Evolutionary conservation across 768 basidiomycete species (phyloP).

Genomic region (Pleurotus platypus): DNA sequence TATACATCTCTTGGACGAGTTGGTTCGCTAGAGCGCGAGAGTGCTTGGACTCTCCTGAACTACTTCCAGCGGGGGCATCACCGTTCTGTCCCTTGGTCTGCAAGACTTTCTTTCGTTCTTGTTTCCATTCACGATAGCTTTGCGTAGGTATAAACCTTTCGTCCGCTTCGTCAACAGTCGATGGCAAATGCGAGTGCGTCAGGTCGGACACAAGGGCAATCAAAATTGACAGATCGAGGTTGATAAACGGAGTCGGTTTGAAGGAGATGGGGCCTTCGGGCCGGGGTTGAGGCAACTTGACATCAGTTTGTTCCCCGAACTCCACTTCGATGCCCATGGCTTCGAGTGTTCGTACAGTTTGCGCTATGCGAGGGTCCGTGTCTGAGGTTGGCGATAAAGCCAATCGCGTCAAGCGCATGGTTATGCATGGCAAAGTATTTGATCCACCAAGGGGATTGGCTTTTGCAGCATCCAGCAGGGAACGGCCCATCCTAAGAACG

Average conservation of each 20-base stretch:
- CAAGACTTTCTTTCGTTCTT: slow-evolving; percentile 10
- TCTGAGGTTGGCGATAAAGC: slow-evolving; percentile 34
- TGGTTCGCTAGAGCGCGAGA: slow-evolving; percentile 71
- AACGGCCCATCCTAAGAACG: slow-evolving; percentile 64
- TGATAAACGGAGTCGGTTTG: slow-evolving; percentile 57
- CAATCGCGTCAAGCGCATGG: slow-evolving; percentile 69
- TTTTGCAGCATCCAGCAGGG: slow-evolving; percentile 61
- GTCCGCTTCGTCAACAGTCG: slow-evolving; percentile 51
- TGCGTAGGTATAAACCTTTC: slow-evolving; percentile 59
- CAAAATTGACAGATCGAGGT: slow-evolving; percentile 81
- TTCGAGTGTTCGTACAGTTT: slow-evolving; percentile 53
- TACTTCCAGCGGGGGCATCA: slow-evolving; percentile 21
- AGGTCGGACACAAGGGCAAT: slow-evolving; percentile 84
- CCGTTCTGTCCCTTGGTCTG: slow-evolving; percentile 1
- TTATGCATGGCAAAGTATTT: slow-evolving; percentile 40
- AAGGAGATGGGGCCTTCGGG: slow-evolving; percentile 18
- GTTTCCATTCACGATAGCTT: slow-evolving; percentile 60
- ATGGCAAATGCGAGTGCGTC: slow-evolving; percentile 68
- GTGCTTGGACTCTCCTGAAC: slow-evolving; percentile 42
- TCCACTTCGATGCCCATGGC: slow-evolving; percentile 65
- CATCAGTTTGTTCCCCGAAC: slow-evolving; percentile 52
- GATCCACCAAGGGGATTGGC: slow-evolving; percentile 46
- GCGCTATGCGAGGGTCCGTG: slow-evolving; percentile 52
- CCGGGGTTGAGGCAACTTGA: slow-evolving; percentile 14
- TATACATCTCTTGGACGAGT: slow-evolving; percentile 70